A percentile compares a stretch with the other conserved stretches of the same genome.
Evolutionary conservation across 306 rosid genomes (phyloP).

Genomic region (Dalbergia cochinchinensis): DNA sequence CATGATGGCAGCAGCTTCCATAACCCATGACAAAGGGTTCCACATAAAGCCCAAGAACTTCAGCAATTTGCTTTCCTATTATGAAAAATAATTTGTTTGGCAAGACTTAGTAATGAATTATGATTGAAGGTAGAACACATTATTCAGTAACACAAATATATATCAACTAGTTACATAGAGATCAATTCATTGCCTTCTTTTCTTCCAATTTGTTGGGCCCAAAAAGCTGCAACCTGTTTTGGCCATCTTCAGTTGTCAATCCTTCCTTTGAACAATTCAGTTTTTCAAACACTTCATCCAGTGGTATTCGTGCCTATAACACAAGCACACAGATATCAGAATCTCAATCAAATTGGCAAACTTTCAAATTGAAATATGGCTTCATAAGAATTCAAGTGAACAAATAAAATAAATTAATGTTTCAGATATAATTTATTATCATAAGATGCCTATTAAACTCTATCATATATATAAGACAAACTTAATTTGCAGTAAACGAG

Average conservation of each 20-base stretch:
- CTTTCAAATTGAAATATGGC: not conserved
- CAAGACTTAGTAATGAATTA: not conserved
- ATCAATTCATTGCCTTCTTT: slow-evolving; percentile 57
- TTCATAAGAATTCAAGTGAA: not conserved
- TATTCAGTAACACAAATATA: not conserved
- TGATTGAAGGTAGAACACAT: not conserved
- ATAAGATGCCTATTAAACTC: not conserved
- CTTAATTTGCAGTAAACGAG: no score
- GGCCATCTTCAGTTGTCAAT: slow-evolving; percentile 68
- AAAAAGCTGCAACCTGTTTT: slow-evolving; percentile 62
- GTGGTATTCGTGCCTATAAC: slow-evolving; percentile 69
- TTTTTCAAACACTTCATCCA: slow-evolving; percentile 71
- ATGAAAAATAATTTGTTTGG: not conserved
- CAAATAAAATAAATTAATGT: not conserved
- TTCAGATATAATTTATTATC: not conserved
- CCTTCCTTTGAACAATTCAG: slow-evolving; percentile 71
- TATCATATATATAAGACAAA: not conserved
- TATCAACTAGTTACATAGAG: not conserved
- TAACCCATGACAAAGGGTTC: slow-evolving; percentile 92
- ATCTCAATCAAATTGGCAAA: not conserved
- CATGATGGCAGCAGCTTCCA: slow-evolving; percentile 88
- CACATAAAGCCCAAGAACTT: slow-evolving; percentile 89
- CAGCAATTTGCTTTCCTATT: slow-evolving; percentile 67
- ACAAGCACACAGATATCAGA: not conserved
- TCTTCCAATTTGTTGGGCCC: slow-evolving; percentile 85